Evolutionary conservation across 441 rosid genomes (phyloP), one percentile per base, ranked within the genome.

Genomic region (Mallotus japonicus): DNA sequence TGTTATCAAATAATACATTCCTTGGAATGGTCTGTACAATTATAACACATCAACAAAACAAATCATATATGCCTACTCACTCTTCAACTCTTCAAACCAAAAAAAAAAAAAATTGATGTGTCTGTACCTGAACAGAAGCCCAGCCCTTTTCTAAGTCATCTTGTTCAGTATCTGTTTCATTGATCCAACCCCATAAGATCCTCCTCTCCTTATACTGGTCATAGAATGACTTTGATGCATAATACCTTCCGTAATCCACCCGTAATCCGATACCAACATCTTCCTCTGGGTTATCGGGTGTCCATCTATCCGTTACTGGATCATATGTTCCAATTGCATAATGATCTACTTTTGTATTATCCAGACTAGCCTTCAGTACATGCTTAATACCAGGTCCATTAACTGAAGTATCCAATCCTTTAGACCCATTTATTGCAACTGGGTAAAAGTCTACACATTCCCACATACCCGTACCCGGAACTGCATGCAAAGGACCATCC

Each of bases 391-490:
- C 90, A 0, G 85, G 77, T 57, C 96, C 98, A 28, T 46, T 53
- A 0, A 63, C 90, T 0, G 98, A 90, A 0, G 91, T 84, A 57
- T 92, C 92, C 77, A 90, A 73, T 5, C 91, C 98, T 0, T 32
- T 32, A 8, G 83, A 71, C 53, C 90, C 86, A 79, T 82, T 83
- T 59, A 74, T 70, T 0, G 92, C 77, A 40, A 92, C 86, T 0
- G 98, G 96, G 76, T 85, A 92, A 64, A 92, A 87, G 77, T 90
- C 98, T 64, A 95, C 96, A 50, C 97, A 92, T 78, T 95, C 99
- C 99, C 99, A 95, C 99, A 92, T 92, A 14, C 99, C 99, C 1
- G 98, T 95, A 24, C 82, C 84, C 0, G 86, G 83, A 22, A 91
- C 99, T 15, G 76, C 83, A 74, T 92, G 97, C 69, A 95, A 77